Evolutionary conservation across 352 stramenopile species (phyloP), one percentile per base, ranked within the genome.

Genomic region (Globisporangium barbulae): DNA sequence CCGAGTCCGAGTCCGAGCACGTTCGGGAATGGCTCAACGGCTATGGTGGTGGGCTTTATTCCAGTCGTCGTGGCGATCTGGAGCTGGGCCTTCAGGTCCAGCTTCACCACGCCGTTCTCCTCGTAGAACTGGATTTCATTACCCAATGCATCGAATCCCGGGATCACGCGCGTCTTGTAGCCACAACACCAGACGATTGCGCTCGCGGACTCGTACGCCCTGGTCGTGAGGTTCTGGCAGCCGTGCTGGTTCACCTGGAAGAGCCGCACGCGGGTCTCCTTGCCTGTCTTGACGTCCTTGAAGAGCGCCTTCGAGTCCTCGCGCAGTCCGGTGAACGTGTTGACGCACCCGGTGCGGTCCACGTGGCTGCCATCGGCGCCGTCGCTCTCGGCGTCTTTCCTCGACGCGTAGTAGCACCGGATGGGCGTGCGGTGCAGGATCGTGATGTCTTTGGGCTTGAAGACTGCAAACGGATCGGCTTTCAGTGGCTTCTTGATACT

Each of bases 181-280:
- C 86, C 88, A 35, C 81, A 87, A 50, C 79, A 86, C 87, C 87
- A 96, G 2, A 96, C 71, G 61, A 96, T 94, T 2, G 84, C 85
- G 21, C 70, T 69, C 8, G 85, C 83, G 0, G 79, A 79, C 7
- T 90, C 78, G 61, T 86, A 93, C 1, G 83, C 75, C 61, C 88
- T 93, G 33, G 75, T 69, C 0, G 68, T 78, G 22, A 94, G 65
- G 6, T 70, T 72, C 44, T 89, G 75, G 9, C 72, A 83, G 0
- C 81, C 75, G 25, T 87, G 68, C 17, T 78, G 69, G 37, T 85
- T 91, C 28, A 94, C 69, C 48, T 94, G 83, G 48, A 88, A 87
- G 33, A 96, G 72, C 7, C 83, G 74, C n/a, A 96, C 69, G 17
- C 85, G 79, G 6, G 64, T 54, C 53, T 96, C 89, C 8, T 76